Conservation (phyloP, 805 yeast species). For the Schwanniomyces vanrijiae region DNA sequence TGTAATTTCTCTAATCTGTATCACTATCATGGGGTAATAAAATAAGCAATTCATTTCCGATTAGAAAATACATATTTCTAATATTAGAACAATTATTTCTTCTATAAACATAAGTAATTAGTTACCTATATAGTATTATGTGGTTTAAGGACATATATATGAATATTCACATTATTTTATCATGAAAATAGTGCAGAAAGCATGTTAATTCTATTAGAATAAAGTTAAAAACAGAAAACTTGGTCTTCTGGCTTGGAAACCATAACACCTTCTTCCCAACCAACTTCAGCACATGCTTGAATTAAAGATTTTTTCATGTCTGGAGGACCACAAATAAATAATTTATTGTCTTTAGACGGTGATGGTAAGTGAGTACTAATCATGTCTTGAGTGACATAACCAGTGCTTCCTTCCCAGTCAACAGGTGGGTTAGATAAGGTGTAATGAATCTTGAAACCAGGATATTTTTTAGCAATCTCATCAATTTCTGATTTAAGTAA, state of each 20-base stretch:
- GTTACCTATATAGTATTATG: not conserved
- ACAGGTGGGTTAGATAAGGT: constrained; percentile 48
- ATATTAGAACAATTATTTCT: too few species aligned
- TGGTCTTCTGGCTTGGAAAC: constrained; percentile 51
- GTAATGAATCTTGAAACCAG: constrained; percentile 61
- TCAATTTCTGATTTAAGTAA: constrained; percentile 71
- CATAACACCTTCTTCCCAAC: constrained; percentile 55
- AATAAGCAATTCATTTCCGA: too few species aligned
- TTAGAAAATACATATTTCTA: too few species aligned
- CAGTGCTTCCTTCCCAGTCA: constrained; percentile 58
- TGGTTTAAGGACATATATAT: not conserved
- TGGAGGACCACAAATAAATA: constrained; percentile 75
- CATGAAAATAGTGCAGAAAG: not conserved
- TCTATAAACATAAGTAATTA: too few species aligned
- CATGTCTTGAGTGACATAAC: constrained; percentile 61
- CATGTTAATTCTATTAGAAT: not conserved
- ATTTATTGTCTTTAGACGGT: constrained; percentile 48
- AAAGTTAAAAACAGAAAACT: constrained; percentile 54
- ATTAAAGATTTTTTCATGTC: constrained; percentile 59
- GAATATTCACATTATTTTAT: not conserved
- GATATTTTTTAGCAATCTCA: constrained; percentile 62
- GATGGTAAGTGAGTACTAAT: constrained; percentile 53
- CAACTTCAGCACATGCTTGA: constrained; percentile 53
- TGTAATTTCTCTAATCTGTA: too few species aligned
- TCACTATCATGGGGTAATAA: too few species aligned